Percentiles rank a stretch among this genome's conserved stretches.
These are phyloP conservation scores for Crithidia bombi DNA, from an alignment of 208 protist species.

Conservation along the genomic window DNA sequence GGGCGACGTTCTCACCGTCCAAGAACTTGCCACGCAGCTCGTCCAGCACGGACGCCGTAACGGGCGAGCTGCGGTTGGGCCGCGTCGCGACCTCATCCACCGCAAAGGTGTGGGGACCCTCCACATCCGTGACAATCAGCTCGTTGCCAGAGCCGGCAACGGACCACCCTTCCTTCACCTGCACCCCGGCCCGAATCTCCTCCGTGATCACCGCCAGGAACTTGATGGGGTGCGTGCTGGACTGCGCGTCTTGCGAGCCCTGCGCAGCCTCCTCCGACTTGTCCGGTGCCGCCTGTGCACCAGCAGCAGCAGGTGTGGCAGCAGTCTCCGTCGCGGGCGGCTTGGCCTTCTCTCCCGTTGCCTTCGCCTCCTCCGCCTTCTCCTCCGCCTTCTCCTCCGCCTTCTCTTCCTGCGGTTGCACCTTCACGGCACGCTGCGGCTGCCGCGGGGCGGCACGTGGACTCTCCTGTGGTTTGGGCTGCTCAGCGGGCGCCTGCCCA, in stretches of 20 bases:
- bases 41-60: slow-evolving; percentile 48
- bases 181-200: slow-evolving; percentile 31
- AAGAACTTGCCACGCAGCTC: slow-evolving; percentile 44
- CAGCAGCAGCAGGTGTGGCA: not conserved
- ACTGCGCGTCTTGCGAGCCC: not conserved
- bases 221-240: slow-evolving; percentile 7
- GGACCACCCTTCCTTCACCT: slow-evolving; percentile 49
- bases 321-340: not conserved
- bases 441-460: not conserved
- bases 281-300: slow-evolving; percentile 2
- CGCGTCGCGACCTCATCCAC: slow-evolving; percentile 56
- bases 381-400: slow-evolving; percentile 8
- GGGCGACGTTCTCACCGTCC: slow-evolving; percentile 52
- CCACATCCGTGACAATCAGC: slow-evolving; percentile 47
- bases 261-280: not conserved
- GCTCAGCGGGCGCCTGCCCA: not conserved
- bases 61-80: slow-evolving; percentile 24
- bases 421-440: slow-evolving; percentile 14
- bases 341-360: not conserved
- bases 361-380: not conserved
- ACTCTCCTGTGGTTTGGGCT: no score
- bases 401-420: not conserved
- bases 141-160: slow-evolving; percentile 22
- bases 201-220: slow-evolving; percentile 56
- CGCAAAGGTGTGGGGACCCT: slow-evolving; percentile 40